Evolutionary conservation across 2,329 filamentous ascomycete species (phyloP).

Genomic region (Trichoderma polysporum): DNA sequence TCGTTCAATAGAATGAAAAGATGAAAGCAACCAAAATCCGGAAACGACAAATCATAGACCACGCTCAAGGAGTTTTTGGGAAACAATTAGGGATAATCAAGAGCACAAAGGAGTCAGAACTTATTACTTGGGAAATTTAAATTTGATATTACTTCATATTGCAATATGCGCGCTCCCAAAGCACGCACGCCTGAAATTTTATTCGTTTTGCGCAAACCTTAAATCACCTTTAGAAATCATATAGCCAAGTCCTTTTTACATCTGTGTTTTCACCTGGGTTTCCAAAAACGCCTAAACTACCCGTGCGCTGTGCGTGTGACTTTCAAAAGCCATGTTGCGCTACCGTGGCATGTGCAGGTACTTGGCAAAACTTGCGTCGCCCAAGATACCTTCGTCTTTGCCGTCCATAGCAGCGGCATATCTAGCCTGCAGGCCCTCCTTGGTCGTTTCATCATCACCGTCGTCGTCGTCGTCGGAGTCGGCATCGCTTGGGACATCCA

Average conservation of each 20-base stretch:
- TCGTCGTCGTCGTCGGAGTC: slow-evolving; percentile 59
- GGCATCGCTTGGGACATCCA: slow-evolving; percentile 58
- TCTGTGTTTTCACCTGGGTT: neutral
- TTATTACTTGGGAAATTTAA: slow-evolving; percentile 11
- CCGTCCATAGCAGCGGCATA: slow-evolving; percentile 74
- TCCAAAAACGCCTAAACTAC: slow-evolving; percentile 16
- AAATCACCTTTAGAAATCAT: neutral
- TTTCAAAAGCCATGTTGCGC: neutral
- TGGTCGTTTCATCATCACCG: slow-evolving; percentile 59
- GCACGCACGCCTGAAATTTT: slow-evolving; percentile 1
- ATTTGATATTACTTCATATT: slow-evolving; percentile 15
- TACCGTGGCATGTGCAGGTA: slow-evolving; percentile 51
- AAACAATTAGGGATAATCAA: slow-evolving; percentile 1
- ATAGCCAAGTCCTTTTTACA: slow-evolving; percentile 4
- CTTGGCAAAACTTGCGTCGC: slow-evolving; percentile 63
- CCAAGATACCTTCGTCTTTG: slow-evolving; percentile 50
- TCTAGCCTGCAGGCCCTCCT: slow-evolving; percentile 67
- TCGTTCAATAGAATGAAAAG: neutral
- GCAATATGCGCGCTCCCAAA: slow-evolving; percentile 1
- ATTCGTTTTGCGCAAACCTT: neutral
- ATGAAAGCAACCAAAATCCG: neutral
- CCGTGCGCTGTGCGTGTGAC: neutral
- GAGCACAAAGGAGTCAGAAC: neutral
- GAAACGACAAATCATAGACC: neutral
- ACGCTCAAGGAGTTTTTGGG: slow-evolving; percentile 20